Percentiles rank a stretch among this genome's conserved stretches.
Conservation (phyloP, 345 rosid genomes). For the Hibiscus syriacus region DNA sequence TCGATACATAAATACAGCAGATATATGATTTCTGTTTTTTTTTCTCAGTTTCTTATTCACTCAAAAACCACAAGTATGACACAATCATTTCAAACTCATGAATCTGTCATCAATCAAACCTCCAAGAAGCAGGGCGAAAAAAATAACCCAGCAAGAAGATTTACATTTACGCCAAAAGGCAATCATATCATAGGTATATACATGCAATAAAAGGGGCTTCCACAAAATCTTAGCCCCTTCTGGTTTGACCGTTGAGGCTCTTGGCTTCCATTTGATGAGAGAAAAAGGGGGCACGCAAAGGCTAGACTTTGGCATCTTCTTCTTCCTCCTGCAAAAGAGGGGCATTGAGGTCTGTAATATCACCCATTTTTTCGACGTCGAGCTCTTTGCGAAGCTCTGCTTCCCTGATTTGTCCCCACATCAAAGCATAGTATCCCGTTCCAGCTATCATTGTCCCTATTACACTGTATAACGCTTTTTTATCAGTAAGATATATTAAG, state of each 20-base stretch:
- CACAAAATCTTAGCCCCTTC: not conserved
- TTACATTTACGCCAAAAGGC: not conserved
- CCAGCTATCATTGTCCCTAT: slow-evolving; percentile 60
- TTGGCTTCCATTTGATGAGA: not conserved
- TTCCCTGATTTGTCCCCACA: slow-evolving; percentile 57
- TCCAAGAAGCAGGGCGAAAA: not conserved
- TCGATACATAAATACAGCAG: not conserved
- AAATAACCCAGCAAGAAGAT: not conserved
- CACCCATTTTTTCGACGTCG: slow-evolving; percentile 16
- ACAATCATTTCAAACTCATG: slow-evolving; percentile 4
- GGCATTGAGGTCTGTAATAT: slow-evolving; percentile 22
- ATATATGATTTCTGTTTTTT: too few species aligned
- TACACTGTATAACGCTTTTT: slow-evolving; percentile 29
- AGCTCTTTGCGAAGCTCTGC: slow-evolving; percentile 25
- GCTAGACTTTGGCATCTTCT: not conserved
- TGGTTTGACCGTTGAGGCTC: not conserved
- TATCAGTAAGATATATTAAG: not conserved
- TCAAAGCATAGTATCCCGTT: slow-evolving; percentile 45
- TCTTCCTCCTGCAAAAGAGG: slow-evolving; percentile 45
- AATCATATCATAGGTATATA: not conserved
- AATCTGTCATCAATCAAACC: slow-evolving; percentile 2
- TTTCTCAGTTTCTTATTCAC: not conserved
- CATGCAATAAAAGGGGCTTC: not conserved
- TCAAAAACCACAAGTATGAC: too few species aligned
- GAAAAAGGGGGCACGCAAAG: not conserved